Conservation (phyloP, 495 filamentous ascomycete genomes). For the Talaromyces thailandensis region DNA sequence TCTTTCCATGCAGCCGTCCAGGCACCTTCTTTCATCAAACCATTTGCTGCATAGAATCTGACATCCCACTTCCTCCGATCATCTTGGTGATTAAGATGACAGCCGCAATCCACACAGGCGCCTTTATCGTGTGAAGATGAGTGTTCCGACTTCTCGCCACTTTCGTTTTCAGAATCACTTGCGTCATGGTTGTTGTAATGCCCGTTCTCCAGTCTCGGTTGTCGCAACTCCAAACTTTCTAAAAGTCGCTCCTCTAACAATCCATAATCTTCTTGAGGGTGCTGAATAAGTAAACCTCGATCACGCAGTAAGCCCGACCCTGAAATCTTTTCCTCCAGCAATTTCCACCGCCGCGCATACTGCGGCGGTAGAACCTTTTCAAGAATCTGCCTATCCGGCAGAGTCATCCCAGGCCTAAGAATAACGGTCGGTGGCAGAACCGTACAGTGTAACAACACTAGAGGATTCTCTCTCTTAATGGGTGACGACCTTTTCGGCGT, state of each 20-base stretch:
- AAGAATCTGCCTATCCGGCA: slow-evolving; percentile 37
- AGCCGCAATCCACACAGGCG: slow-evolving; percentile 55
- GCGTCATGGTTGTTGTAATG: slow-evolving; percentile 48
- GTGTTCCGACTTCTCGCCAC: slow-evolving; percentile 33
- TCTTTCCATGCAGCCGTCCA: slow-evolving; percentile 93
- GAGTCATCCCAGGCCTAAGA: slow-evolving; percentile 42
- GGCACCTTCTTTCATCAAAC: slow-evolving; percentile 81
- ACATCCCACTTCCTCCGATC: slow-evolving; percentile 63
- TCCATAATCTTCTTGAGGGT: slow-evolving; percentile 86
- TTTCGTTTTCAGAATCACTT: slow-evolving; percentile 24
- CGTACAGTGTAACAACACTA: slow-evolving; percentile 84
- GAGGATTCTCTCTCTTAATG: slow-evolving; percentile 58
- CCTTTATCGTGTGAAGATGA: slow-evolving; percentile 34
- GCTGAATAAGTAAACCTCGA: slow-evolving; percentile 76
- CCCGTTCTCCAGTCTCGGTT: slow-evolving; percentile 67
- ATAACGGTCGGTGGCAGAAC: slow-evolving; percentile 67
- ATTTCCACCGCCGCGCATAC: slow-evolving; percentile 62
- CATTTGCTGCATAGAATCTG: slow-evolving; percentile 87
- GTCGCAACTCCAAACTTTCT: slow-evolving; percentile 72
- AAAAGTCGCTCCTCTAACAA: slow-evolving; percentile 86
- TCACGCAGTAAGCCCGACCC: slow-evolving; percentile 64
- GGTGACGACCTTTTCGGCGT: slow-evolving; percentile 41
- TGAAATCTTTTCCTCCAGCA: slow-evolving; percentile 64
- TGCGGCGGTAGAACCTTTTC: slow-evolving; percentile 46
- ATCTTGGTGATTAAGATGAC: slow-evolving; percentile 39